Percentiles rank a stretch among this genome's conserved stretches.
Evolutionary conservation across 2,329 filamentous ascomycete genomes (phyloP).

Genomic region (Alternaria brassicae): DNA sequence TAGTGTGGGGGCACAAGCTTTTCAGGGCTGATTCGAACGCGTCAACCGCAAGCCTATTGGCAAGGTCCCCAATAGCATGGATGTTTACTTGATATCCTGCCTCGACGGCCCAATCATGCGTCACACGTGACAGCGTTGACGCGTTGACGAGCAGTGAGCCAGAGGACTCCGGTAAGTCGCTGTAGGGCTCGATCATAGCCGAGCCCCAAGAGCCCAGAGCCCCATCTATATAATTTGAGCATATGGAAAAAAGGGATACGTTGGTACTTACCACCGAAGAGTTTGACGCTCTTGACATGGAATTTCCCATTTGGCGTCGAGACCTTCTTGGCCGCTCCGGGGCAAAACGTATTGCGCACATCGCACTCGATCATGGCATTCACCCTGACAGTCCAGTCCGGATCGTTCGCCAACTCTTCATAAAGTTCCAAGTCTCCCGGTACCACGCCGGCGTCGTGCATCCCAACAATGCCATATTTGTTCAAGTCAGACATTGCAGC

Average conservation of each 20-base stretch:
- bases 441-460: constrained; percentile 71
- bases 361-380: constrained; percentile 74
- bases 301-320: constrained; percentile 59
- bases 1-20: constrained; percentile 58
- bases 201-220: constrained; percentile 75
- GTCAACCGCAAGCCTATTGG: constrained; percentile 70
- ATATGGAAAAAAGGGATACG: no score
- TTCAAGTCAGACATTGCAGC: constrained; percentile 70
- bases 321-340: constrained; percentile 57
- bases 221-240: constrained; percentile 60
- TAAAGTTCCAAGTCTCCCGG: constrained; percentile 64
- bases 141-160: constrained; percentile 72
- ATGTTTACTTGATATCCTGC: constrained; percentile 73
- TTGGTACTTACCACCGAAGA: constrained; percentile 66
- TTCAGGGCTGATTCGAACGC: constrained; percentile 66
- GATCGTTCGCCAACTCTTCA: constrained; percentile 57
- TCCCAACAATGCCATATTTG: constrained; percentile 69
- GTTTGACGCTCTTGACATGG: constrained; percentile 68
- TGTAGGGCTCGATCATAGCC: constrained; percentile 74
- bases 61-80: constrained; percentile 74
- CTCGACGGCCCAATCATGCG: constrained; percentile 63
- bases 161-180: constrained; percentile 66
- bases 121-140: constrained; percentile 62
- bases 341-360: constrained; percentile 69
- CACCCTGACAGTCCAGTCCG: constrained; percentile 68